Base-by-base conservation (phyloP, 495 filamentous ascomycete genomes). In the Penicillium lividum region DNA sequence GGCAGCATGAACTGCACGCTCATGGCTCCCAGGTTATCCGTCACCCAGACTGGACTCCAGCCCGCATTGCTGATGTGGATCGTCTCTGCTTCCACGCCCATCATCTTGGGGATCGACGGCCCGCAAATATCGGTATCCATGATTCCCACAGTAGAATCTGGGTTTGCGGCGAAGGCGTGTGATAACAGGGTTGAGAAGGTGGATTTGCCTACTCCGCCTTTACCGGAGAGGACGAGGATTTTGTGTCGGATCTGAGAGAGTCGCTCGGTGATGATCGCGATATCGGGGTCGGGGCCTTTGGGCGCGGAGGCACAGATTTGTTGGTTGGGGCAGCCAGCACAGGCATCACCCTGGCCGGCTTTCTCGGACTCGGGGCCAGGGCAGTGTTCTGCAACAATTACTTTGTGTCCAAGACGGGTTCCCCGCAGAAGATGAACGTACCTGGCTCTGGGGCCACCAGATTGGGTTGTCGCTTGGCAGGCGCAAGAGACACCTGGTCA, bases 81-180 rank as follows among this genome's bases (percentile, higher is more conserved):
- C 0, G 89, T 93, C 75, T 97, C 93, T 5, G 82, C 70, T 73
- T 97, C 91, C 2, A 97, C 93, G 18, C 95, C 94, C 84, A 98
- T 90, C 95, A 98, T 97, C 75, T 95, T 95, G 0, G 94, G 94
- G 56, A 98, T 96, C 49, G 84, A 89, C 0, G 94, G 94, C 0
- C 94, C 94, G 72, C 90, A 94, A 60, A 98, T 94, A 74, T 98
- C 94, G 1, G 93, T 93, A 68, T 98, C 94, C 89, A 97, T 96
- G 52, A 98, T 84, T 10, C 93, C 93, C 5, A 98, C 88, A 9
- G 85, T 89, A 18, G 73, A 84, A 9, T 84, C 84, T 3, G 86
- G 82, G 68, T 93, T 88, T 13, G 84, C 79, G 1, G 95, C 91
- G 54, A 98, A 93, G 1, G 87, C 92, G 65, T 94, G 89, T 10